These are phyloP conservation scores for Solidago caesia DNA, from an alignment of 129 eudicot genomes.

Conservation along the genomic window DNA sequence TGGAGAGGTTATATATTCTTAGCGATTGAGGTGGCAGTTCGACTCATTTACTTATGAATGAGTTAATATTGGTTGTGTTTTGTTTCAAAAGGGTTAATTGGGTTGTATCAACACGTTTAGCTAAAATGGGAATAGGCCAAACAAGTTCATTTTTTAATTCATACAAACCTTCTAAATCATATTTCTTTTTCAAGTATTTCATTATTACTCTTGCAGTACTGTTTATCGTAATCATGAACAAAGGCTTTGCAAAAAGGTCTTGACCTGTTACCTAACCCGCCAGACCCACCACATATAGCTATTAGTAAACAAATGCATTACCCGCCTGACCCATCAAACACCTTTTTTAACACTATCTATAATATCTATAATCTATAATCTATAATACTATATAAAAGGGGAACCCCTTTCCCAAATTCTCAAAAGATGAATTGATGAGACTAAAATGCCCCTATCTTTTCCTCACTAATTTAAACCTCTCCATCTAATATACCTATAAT, in stretches of 20 bases:
- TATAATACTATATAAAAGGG: too few species aligned
- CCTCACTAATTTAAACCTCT: too few species aligned
- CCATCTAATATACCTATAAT: too few species aligned
- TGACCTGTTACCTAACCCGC: not conserved
- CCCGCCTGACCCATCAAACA: constrained; percentile 31
- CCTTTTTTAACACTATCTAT: not conserved
- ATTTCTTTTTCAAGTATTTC: not conserved
- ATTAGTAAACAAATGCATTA: constrained; percentile 21
- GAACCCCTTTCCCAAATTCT: too few species aligned
- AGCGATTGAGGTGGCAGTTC: not conserved
- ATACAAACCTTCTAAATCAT: not conserved
- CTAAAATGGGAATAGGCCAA: not conserved
- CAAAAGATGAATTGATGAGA: too few species aligned
- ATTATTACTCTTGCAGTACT: not conserved
- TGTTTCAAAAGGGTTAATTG: not conserved
- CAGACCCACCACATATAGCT: not conserved
- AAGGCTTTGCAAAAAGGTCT: not conserved
- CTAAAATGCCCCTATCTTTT: too few species aligned
- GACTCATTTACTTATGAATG: not conserved
- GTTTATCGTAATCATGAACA: not conserved
- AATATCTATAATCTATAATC: too few species aligned
- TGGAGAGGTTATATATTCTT: too few species aligned
- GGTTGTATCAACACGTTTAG: not conserved
- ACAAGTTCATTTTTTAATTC: not conserved
- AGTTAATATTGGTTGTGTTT: not conserved